phyloP scores from a whole-genome alignment of 2,329 filamentous ascomycete genomes.

The Elsinoe arachidis region DNA sequence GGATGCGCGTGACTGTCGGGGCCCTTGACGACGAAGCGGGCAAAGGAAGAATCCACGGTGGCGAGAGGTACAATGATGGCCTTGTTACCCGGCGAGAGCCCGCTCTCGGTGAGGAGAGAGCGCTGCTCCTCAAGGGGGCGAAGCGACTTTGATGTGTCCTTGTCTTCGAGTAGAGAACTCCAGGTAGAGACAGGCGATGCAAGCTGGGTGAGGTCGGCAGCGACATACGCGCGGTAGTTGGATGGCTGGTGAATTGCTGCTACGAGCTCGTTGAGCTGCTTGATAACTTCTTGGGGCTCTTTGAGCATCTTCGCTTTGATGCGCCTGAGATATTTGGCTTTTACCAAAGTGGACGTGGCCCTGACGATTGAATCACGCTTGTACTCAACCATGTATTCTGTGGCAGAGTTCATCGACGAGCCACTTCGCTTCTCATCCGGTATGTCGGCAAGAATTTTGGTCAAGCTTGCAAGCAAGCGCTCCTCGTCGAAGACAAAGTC shows the following conservation, averaged over 20 bases:
- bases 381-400: slow-evolving; percentile 70
- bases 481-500: slow-evolving; percentile 77
- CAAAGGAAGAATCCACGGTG: slow-evolving; percentile 85
- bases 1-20: slow-evolving; percentile 68
- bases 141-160: slow-evolving; percentile 49
- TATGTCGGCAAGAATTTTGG: slow-evolving; percentile 81
- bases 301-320: slow-evolving; percentile 70
- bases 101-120: slow-evolving; percentile 65
- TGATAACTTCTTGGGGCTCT: slow-evolving; percentile 66
- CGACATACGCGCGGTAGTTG: slow-evolving; percentile 79
- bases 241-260: slow-evolving; percentile 68
- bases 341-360: slow-evolving; percentile 74
- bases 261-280: slow-evolving; percentile 66
- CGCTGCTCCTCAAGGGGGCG: slow-evolving; percentile 62
- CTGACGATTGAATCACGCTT: slow-evolving; percentile 67
- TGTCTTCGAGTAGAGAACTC: slow-evolving; percentile 51
- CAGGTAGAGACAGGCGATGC: slow-evolving; percentile 69
- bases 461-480: slow-evolving; percentile 53
- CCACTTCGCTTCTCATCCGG: slow-evolving; percentile 88
- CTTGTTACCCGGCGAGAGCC: slow-evolving; percentile 63
- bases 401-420: slow-evolving; percentile 52
- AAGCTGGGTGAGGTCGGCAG: slow-evolving; percentile 69
- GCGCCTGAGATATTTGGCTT: slow-evolving; percentile 76
- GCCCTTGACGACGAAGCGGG: slow-evolving; percentile 65
- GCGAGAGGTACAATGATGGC: slow-evolving; percentile 82